Base-by-base conservation (phyloP, 805 yeast genomes). In the Naumovozyma castellii region DNA sequence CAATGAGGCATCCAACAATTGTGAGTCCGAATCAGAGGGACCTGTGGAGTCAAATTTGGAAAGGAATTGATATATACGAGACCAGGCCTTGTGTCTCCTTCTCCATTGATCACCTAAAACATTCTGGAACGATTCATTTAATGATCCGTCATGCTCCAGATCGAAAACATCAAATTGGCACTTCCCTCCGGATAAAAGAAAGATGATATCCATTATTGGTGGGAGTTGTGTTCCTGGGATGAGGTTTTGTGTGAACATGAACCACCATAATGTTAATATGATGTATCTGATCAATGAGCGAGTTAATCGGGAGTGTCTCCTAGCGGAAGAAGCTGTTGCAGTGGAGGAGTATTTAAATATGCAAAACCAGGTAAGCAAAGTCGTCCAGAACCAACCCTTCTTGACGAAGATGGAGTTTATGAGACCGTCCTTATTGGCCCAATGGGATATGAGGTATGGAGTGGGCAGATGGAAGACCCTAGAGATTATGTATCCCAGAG, bases 381-480 rank as follows among this genome's bases (percentile, higher is more conserved):
- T 59, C 1, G 95, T 87, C 97, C 97, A 92, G 13, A 76, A 69
- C 97, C 97, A 92, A 2, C 97, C 97, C 18, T 70, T 71, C 53
- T 90, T 92, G 30, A 90, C 96, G 56, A 92, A 84, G 5, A 72
- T 35, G 16, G 70, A 71, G 59, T 90, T 90, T 44, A 88, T 54
- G 14, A 86, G 25, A 54, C 85, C 86, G 37, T 73, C 69, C 62
- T 84, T 86, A 41, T 77, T 67, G 20, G 39, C 34, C 36, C 39
- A 34, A 39, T 30, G 19, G 15, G 35, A 19, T 5, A 29, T 29
- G 41, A 27, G 12, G 17, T 18, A 18, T 12, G 6, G 30, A 6
- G 27, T 22, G 27, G 27, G 27, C 6, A 22, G 27, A 6, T 22
- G 27, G 10, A 22, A 22, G 6, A 22, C 10, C 27, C 10, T 22